These are phyloP conservation scores for Fusarium sp. DNA, from an alignment of 2,329 filamentous ascomycete genomes.

Conservation along the genomic window DNA sequence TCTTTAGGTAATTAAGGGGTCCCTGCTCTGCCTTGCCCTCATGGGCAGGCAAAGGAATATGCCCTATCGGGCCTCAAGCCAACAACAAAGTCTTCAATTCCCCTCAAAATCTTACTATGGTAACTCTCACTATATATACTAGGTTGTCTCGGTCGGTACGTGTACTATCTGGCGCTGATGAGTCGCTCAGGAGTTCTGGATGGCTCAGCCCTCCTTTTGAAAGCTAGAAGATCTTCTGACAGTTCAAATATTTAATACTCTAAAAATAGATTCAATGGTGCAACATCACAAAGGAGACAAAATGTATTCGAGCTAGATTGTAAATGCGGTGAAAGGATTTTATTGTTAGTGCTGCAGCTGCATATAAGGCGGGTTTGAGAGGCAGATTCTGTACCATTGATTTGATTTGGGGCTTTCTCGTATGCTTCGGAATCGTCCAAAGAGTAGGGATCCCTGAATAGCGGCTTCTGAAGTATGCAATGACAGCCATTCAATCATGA, in stretches of 20 bases:
- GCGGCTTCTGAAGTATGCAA: not conserved
- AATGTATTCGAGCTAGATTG: not conserved
- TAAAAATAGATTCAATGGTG: not conserved
- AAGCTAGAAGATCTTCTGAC: not conserved
- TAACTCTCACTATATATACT: not conserved
- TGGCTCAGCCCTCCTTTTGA: constrained; percentile 21
- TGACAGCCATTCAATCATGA: not conserved
- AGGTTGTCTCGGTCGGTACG: not conserved
- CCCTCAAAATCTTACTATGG: not conserved
- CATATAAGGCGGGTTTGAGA: not conserved
- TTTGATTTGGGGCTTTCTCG: constrained; percentile 29
- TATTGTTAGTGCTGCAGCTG: not conserved
- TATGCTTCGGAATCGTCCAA: not conserved
- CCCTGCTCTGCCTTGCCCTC: not conserved
- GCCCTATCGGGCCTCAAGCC: not conserved
- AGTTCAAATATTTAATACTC: not conserved
- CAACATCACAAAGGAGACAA: not conserved
- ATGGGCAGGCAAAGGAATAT: not conserved
- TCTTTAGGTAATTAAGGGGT: not conserved
- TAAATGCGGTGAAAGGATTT: not conserved
- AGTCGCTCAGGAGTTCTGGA: not conserved
- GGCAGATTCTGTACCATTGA: not conserved
- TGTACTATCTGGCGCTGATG: not conserved
- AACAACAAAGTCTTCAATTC: not conserved
- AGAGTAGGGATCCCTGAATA: constrained; percentile 2